Conservation (phyloP, 2,329 filamentous ascomycete genomes). For the Paraphoma chrysanthemicola region DNA sequence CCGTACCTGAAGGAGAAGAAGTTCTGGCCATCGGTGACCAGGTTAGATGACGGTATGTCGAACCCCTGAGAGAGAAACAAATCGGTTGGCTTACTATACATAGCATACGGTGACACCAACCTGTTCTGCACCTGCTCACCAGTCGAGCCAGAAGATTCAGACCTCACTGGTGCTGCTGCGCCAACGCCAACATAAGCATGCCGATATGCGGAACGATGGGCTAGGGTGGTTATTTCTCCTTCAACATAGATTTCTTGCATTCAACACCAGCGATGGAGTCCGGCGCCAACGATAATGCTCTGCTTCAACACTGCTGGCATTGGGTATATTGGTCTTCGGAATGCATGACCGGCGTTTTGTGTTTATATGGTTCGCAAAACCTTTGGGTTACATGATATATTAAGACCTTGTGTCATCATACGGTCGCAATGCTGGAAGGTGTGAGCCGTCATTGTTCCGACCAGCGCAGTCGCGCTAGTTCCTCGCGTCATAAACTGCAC, state of each 20-base stretch:
- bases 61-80: neutral
- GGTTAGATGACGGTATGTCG: conserved; percentile 82
- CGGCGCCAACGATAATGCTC: conserved; percentile 1
- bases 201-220: neutral
- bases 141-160: conserved; percentile 61
- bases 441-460: too few species aligned
- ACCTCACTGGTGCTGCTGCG: conserved; percentile 44
- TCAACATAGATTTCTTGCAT: conserved; percentile 1
- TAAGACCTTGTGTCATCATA: too few species aligned
- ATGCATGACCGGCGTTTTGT: neutral
- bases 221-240: neutral
- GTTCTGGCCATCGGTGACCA: conserved; percentile 90
- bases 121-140: conserved; percentile 94
- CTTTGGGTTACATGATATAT: too few species aligned
- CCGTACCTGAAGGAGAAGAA: conserved; percentile 90
- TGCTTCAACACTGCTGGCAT: conserved; percentile 10
- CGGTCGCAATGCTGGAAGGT: too few species aligned
- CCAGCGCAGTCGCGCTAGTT: too few species aligned
- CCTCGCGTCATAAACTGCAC: too few species aligned
- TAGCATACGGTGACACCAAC: conserved; percentile 89
- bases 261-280: conserved; percentile 12
- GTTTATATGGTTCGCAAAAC: neutral
- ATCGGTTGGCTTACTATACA: conserved; percentile 23
- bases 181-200: conserved; percentile 31
- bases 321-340: neutral